Base-by-base conservation (phyloP, 164 flowering plant genomes). In the Vitis labrusca region DNA sequence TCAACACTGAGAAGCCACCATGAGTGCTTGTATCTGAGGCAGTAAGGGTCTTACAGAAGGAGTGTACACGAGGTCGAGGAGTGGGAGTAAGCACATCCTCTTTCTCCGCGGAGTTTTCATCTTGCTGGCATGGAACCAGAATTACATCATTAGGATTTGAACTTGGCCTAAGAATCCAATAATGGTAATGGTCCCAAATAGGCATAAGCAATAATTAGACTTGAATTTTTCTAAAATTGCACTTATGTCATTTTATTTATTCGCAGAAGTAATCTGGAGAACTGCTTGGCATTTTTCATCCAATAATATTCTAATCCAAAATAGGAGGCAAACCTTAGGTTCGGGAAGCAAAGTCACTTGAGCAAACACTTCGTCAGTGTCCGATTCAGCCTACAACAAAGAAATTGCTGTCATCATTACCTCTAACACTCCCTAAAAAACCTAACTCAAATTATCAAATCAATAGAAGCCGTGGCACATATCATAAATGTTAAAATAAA, bases 11-110 rank as follows among this genome's bases (percentile, higher is more conserved):
- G 77, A 95, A 95, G 12, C 99, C 98, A 56, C 99, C 99, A 73
- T 95, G 99, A 10, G 99, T 95, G 75, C 98, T 92, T 0, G 99
- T 95, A 78, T 95, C 99, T 0, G 99, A 92, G 2, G 97, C 97
- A 11, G 99, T 93, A 55, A 95, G 80, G 0, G 98, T 96, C 83
- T 93, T 96, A 64, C 99, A 96, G 68, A 96, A 96, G 1, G 99
- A 93, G 82, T 89, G 99, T 23, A 91, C 97, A 23, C 79, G 95
- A 77, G 88, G 87, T 2, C 88, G 82, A 11, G 86, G 84, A 0
- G 83, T 83, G 0, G 87, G 84, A 10, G 91, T 78, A 0, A 82
- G 90, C 3, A 73, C 68, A 2, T 89, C 71, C 67, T 86, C 92
- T 76, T 87, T 88, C 73, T 79, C 90, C 23, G 84, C 74, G 0